Evolutionary conservation across 441 rosid species (phyloP).

Genomic region (Populus trichocarpa): DNA sequence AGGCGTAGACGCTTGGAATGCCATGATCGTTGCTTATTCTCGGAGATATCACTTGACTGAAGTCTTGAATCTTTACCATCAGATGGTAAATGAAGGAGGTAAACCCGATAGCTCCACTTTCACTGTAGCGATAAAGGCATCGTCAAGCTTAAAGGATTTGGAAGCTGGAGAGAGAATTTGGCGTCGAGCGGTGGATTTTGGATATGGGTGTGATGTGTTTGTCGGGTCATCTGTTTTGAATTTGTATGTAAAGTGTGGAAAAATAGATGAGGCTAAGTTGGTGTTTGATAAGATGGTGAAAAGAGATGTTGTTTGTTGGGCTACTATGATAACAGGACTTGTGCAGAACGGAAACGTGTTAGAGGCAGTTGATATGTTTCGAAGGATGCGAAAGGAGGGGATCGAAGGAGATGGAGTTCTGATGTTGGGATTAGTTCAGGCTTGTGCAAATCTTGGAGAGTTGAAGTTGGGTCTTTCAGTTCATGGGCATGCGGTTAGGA

Average conservation of each 20-base stretch:
- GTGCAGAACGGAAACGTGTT: conserved; percentile 36
- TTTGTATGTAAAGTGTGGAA: conserved; percentile 52
- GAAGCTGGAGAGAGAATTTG: conserved; percentile 50
- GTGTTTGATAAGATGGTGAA: conserved; percentile 51
- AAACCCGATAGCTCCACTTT: conserved; percentile 72
- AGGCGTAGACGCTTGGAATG: conserved; percentile 46
- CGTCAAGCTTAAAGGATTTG: conserved; percentile 43
- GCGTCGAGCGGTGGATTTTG: conserved; percentile 45
- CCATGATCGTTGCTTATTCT: conserved; percentile 55
- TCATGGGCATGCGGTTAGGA: conserved; percentile 55
- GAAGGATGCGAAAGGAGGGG: conserved; percentile 57
- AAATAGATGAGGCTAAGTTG: conserved; percentile 44
- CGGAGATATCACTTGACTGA: conserved; percentile 32
- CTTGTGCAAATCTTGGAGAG: conserved; percentile 53
- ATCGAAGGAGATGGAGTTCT: conserved; percentile 50
- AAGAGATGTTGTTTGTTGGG: conserved; percentile 63
- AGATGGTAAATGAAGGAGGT: conserved; percentile 46
- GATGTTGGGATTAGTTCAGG: conserved; percentile 62
- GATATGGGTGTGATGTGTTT: conserved; percentile 59
- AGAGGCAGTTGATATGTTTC: conserved; percentile 49
- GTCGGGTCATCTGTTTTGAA: conserved; percentile 67
- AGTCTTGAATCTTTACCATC: conserved; percentile 44
- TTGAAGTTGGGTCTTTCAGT: conserved; percentile 44
- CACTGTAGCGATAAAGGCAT: conserved; percentile 63
- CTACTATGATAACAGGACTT: conserved; percentile 60